Evolutionary conservation across 352 stramenopile species (phyloP), one percentile per base, ranked within the genome.

Genomic region (Peronospora destructor): DNA sequence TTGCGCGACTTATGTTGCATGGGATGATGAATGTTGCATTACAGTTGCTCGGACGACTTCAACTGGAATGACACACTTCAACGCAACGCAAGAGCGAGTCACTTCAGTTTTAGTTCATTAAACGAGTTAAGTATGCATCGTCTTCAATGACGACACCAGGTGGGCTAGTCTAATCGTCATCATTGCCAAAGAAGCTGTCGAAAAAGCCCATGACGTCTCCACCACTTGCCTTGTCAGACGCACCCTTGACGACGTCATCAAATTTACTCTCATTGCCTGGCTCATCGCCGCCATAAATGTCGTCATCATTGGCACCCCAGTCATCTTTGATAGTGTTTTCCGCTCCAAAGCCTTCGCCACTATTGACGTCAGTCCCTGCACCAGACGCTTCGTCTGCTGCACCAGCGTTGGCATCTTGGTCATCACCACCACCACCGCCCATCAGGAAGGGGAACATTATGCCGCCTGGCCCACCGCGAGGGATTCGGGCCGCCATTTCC

Each of bases 401-500:
- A 34, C 34, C 65, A 48, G 47, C 52, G n/a, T 16, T 62, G 9
- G 39, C 55, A 50, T 34, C 61, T 60, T 67, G 36, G 30, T 56
- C 69, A 10, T 47, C 74, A 19, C 41, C 71, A 25, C 39, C 73
- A 26, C 57, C 75, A 19, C 71, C 80, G 30, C 80, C 83, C 43
- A 87, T 73, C 36, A 85, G 77, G 33, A 96, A 83, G n/a, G 88
- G 85, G 28, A 97, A 78, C 45, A 87, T 87, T 60, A 96, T 80
- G 10, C 87, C 84, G 29, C 85, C 73, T 14, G 84, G 65, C 19
- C 76, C 73, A 29, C 79, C 82, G 6, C 66, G 61, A 39, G 90
- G 90, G 6, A 97, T 87, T 28, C 90, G 76, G 30, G 74, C 52
- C 6, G 87, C 87, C 59, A 98, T 97, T 61, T 96, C 88, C 33